A percentile compares a stretch with the other conserved stretches of the same genome.
Conservation (phyloP, 2,329 filamentous ascomycete species). For the Arthrinium phaeospermum region DNA sequence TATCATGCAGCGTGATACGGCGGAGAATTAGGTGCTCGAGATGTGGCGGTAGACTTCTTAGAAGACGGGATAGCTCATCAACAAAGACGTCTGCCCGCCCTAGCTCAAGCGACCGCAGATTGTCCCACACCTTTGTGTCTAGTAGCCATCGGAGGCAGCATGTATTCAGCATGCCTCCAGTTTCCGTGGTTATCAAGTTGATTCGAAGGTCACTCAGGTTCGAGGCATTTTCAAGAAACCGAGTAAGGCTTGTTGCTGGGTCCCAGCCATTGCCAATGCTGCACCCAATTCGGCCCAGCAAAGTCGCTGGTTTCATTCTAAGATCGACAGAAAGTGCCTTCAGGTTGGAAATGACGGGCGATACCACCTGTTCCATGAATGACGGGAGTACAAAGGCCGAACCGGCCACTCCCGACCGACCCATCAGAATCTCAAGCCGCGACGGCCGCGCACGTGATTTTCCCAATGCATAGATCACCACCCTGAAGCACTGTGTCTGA, state of each 20-base stretch:
- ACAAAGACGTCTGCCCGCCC: not conserved
- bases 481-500: not conserved
- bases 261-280: not conserved
- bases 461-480: not conserved
- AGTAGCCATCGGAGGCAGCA: not conserved
- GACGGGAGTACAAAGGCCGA: not conserved
- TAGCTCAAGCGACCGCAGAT: not conserved
- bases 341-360: not conserved
- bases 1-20: not conserved
- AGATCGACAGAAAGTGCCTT: not conserved
- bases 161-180: not conserved
- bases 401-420: no score
- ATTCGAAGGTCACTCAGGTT: not conserved
- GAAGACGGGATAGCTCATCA: not conserved
- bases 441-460: not conserved
- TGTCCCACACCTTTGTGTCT: not conserved
- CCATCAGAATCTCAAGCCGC: not conserved
- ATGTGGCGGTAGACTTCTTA: not conserved
- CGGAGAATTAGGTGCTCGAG: not conserved
- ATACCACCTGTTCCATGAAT: not conserved
- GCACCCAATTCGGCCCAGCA: no score
- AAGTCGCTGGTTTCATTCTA: not conserved
- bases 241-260: not conserved
- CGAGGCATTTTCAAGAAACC: not conserved
- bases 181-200: not conserved